These are phyloP conservation scores for Solanum verrucosum DNA, from an alignment of 257 asterid genomes.

Conservation along the genomic window DNA sequence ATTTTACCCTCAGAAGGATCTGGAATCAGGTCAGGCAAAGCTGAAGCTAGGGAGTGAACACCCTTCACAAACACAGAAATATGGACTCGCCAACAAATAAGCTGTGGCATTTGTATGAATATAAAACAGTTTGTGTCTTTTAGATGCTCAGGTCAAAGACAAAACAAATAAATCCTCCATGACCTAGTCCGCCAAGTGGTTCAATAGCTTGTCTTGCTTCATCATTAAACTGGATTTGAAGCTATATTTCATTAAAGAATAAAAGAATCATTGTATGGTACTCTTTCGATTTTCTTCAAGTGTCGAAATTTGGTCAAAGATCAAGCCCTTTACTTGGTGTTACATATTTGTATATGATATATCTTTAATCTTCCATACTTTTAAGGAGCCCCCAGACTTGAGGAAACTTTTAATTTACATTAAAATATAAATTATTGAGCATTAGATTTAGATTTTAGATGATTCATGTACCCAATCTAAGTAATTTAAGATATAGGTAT, in stretches of 20 bases:
- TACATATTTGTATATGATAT: no score
- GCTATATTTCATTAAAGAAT: neutral
- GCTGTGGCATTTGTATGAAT: constrained; percentile 17
- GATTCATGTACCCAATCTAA: neutral
- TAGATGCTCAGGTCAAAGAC: neutral
- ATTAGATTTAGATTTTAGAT: neutral
- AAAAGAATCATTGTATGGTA: neutral
- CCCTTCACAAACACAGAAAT: neutral
- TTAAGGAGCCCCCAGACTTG: no score
- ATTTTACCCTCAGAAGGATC: constrained; percentile 31
- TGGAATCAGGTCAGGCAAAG: constrained; percentile 14
- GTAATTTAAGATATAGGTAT: neutral
- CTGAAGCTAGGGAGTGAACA: constrained; percentile 14
- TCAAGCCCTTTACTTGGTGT: neutral
- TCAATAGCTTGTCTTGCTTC: neutral
- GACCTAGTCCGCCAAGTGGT: neutral
- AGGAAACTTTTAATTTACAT: neutral
- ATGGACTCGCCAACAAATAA: constrained; percentile 15
- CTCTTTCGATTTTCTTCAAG: neutral
- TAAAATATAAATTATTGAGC: neutral
- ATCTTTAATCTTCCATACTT: no score
- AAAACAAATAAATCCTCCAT: neutral
- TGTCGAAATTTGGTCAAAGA: neutral
- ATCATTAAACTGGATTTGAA: neutral
- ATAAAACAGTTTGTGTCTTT: neutral